Conservation (phyloP, 768 basidiomycete species). For the Chalciporus piperatus region DNA sequence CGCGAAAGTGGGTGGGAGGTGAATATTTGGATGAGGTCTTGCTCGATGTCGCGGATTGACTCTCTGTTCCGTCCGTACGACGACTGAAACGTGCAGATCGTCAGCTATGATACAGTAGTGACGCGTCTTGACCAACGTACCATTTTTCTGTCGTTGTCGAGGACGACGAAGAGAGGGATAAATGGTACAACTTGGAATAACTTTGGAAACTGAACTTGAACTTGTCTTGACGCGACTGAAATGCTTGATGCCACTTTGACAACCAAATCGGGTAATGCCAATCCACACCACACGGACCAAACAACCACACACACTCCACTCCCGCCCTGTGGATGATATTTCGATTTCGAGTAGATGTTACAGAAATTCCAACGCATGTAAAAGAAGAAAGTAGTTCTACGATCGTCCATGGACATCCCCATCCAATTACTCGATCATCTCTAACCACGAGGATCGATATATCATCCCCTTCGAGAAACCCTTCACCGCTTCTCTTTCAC, state of each 20-base stretch:
- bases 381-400: neutral
- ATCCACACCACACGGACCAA: neutral
- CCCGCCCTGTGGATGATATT: too few species aligned
- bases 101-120: neutral
- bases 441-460: too few species aligned
- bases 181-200: slow-evolving; percentile 11
- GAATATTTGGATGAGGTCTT: slow-evolving; percentile 66
- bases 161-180: neutral
- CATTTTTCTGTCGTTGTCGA: slow-evolving; percentile 19
- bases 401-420: neutral
- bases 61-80: slow-evolving; percentile 60
- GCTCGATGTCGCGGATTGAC: slow-evolving; percentile 69
- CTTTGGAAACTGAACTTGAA: neutral
- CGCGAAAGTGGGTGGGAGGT: slow-evolving; percentile 59
- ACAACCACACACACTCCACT: neutral
- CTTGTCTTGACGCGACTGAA: neutral
- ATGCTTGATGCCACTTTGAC: neutral
- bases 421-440: too few species aligned
- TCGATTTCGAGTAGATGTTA: neutral
- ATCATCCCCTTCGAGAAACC: too few species aligned
- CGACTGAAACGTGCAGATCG: slow-evolving; percentile 22
- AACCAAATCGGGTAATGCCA: neutral
- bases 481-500: slow-evolving; percentile 73
- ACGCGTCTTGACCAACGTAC: slow-evolving; percentile 19
- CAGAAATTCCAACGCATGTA: neutral